These are phyloP conservation scores for Trematosphaeria pertusa DNA, from an alignment of 2,329 filamentous ascomycete genomes.

Conservation along the genomic window DNA sequence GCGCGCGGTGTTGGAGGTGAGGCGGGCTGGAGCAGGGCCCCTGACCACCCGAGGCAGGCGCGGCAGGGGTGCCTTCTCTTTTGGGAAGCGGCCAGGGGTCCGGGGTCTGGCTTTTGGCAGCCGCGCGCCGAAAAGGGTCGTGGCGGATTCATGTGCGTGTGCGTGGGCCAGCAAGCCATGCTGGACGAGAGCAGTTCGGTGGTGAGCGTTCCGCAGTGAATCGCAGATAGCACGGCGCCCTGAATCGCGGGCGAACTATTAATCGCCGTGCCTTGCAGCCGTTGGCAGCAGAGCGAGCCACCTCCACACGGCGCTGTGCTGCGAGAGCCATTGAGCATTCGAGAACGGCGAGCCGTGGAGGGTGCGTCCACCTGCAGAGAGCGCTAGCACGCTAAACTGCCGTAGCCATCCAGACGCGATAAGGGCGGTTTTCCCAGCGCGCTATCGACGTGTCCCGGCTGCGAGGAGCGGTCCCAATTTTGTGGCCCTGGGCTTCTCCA, in stretches of 20 bases:
- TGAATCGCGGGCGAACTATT: not conserved
- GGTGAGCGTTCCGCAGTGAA: no score
- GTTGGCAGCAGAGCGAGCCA: not conserved
- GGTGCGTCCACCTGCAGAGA: not conserved
- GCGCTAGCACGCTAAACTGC: slow-evolving; percentile 1
- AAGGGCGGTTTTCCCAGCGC: slow-evolving; percentile 6
- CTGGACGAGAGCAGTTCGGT: no score
- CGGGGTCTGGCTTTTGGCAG: slow-evolving; percentile 7
- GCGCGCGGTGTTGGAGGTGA: not conserved
- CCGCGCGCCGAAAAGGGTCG: slow-evolving; percentile 5
- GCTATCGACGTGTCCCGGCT: slow-evolving; percentile 8
- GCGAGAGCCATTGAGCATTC: not conserved
- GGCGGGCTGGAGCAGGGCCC: not conserved
- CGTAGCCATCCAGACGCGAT: no score
- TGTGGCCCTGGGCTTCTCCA: not conserved
- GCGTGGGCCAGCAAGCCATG: no score
- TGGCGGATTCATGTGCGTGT: no score
- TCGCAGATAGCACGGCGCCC: not conserved
- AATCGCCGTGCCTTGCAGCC: slow-evolving; percentile 8
- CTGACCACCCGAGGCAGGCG: not conserved
- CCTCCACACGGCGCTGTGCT: not conserved
- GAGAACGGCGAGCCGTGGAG: not conserved
- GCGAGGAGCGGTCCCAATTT: not conserved
- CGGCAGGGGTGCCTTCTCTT: not conserved
- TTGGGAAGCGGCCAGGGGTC: slow-evolving; percentile 3